Evolutionary conservation across 441 rosid species (phyloP).

Genomic region (Populus hybrid): DNA sequence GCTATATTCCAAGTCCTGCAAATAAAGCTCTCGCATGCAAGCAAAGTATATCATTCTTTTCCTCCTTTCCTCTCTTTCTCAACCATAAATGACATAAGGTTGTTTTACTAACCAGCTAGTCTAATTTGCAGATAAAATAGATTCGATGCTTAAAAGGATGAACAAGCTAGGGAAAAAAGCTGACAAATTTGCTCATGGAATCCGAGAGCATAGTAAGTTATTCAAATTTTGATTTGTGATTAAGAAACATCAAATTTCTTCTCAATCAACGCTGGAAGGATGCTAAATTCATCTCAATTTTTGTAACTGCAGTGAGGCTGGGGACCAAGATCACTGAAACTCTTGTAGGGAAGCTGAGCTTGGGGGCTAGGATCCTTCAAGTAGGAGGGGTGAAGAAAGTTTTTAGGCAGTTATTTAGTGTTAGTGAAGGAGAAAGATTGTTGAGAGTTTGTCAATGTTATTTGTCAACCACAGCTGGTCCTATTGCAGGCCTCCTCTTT

Average conservation of each 20-base stretch:
- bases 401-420: slow-evolving; percentile 43
- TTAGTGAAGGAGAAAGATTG: slow-evolving; percentile 43
- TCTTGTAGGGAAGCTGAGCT: slow-evolving; percentile 57
- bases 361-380: slow-evolving; percentile 64
- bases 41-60: slow-evolving; percentile 18
- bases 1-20: slow-evolving; percentile 32
- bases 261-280: not conserved
- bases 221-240: not conserved
- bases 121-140: slow-evolving; percentile 27
- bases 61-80: not conserved
- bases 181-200: slow-evolving; percentile 43
- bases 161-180: slow-evolving; percentile 51
- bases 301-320: slow-evolving; percentile 36
- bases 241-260: not conserved
- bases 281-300: not conserved
- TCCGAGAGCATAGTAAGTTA: slow-evolving; percentile 41
- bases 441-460: slow-evolving; percentile 53
- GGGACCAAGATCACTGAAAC: slow-evolving; percentile 57
- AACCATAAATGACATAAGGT: not conserved
- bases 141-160: slow-evolving; percentile 36
- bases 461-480: slow-evolving; percentile 61
- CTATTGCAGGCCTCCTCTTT: slow-evolving; percentile 61
- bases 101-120: not conserved
- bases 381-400: slow-evolving; percentile 58
- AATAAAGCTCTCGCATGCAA: slow-evolving; percentile 29